Evolutionary conservation across 805 yeast species (phyloP).

Genomic region (Nakazawaea pomicola): DNA sequence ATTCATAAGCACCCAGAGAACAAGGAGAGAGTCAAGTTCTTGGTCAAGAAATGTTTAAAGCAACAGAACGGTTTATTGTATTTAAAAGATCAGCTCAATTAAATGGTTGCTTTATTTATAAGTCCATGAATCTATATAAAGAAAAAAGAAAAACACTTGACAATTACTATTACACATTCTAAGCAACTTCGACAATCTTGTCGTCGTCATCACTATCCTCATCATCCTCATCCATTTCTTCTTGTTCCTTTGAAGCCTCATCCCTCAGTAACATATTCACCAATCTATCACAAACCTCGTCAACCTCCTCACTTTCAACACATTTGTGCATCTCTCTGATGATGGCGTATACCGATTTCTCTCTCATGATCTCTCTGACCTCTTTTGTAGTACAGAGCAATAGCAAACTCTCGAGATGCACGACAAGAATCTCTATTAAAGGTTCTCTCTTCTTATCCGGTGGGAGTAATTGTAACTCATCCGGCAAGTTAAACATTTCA

Average conservation of each 20-base stretch:
- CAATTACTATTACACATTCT: constrained; percentile 10
- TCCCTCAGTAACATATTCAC: constrained; percentile 94
- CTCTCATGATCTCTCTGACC: constrained; percentile 73
- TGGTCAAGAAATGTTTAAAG: constrained; percentile 38
- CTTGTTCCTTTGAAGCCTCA: constrained; percentile 49
- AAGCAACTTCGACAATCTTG: constrained; percentile 48
- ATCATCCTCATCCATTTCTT: constrained; percentile 41
- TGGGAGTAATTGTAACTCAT: constrained; percentile 75
- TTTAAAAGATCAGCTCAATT: constrained; percentile 6
- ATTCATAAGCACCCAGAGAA: constrained; percentile 61
- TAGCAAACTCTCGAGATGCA: constrained; percentile 75
- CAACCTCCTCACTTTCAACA: constrained; percentile 34
- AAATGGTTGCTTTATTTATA: background rate
- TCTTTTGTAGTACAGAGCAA: constrained; percentile 70
- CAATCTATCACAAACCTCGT: constrained; percentile 72
- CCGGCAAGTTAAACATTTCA: constrained; percentile 84
- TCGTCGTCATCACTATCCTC: constrained; percentile 46
- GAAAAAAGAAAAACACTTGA: too few relatives aligned
- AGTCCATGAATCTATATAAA: background rate
- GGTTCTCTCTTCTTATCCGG: constrained; percentile 78
- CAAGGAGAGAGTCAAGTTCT: constrained; percentile 50
- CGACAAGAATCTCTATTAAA: constrained; percentile 52
- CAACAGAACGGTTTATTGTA: constrained; percentile 11
- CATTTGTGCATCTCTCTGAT: constrained; percentile 80
- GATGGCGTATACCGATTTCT: constrained; percentile 79